phyloP scores from a whole-genome alignment of 257 asterid species.

The Petrea volubilis region DNA sequence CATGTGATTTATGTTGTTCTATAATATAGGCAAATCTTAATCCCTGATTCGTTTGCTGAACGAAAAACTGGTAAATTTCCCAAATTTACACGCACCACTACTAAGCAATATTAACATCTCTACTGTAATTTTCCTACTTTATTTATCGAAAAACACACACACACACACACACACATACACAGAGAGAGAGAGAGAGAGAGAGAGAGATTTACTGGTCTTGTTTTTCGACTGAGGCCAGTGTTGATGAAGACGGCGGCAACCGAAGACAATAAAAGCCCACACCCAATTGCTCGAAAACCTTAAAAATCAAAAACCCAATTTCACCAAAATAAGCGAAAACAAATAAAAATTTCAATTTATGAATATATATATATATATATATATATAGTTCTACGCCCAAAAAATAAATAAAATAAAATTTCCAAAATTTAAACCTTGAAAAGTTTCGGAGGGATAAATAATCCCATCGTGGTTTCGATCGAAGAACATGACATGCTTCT shows the following conservation, averaged over 20 bases:
- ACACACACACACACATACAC: too few species aligned
- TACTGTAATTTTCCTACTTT: neutral
- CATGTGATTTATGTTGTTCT: neutral
- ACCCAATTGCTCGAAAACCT: conserved; percentile 84
- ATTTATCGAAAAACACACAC: too few species aligned
- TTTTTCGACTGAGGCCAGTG: conserved; percentile 74
- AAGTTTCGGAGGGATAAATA: conserved; percentile 79
- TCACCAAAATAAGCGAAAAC: neutral
- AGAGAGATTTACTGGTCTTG: conserved; percentile 60
- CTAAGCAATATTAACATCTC: neutral
- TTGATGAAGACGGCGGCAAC: conserved; percentile 71
- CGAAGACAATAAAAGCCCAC: conserved; percentile 53
- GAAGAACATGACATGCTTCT: conserved; percentile 79
- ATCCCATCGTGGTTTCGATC: conserved; percentile 74
- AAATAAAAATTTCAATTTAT: neutral
- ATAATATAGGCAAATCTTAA: too few species aligned
- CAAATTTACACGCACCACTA: too few species aligned
- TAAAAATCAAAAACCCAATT: neutral
- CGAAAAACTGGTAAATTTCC: too few species aligned
- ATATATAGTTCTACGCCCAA: too few species aligned
- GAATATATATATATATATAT: neutral
- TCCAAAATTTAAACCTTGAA: conserved; percentile 40
- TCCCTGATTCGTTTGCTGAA: neutral
- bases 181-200: too few species aligned
- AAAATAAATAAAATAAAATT: neutral